phyloP scores from a whole-genome alignment of 495 filamentous ascomycete species.

The Aspergillus nidulans region DNA sequence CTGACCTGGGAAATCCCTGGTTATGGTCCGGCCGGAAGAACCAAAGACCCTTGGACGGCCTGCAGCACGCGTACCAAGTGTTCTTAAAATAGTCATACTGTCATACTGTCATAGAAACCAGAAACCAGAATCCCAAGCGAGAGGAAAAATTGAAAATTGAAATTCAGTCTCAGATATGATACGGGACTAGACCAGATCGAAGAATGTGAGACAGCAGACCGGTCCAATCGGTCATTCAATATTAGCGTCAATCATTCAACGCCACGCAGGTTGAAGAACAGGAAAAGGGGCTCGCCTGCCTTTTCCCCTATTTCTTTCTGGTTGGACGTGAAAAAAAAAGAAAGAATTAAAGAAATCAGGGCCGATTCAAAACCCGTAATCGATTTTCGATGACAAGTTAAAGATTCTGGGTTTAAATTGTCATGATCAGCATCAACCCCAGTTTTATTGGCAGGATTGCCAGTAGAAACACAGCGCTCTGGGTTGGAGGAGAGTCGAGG shows the following conservation, averaged over 20 bases:
- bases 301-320: background rate
- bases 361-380: conserved; percentile 4
- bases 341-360: no score
- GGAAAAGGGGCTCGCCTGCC: conserved; percentile 5
- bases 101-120: no score
- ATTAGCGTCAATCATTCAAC: conserved; percentile 20
- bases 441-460: background rate
- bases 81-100: conserved; percentile 4
- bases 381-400: background rate
- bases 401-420: background rate
- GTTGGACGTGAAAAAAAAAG: no score
- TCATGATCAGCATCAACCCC: conserved; percentile 7
- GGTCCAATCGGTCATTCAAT: conserved; percentile 12
- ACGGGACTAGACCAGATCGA: conserved; percentile 1
- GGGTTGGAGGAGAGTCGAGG: conserved; percentile 2
- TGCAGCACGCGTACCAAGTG: background rate
- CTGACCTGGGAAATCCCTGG: background rate
- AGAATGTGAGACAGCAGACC: conserved; percentile 12
- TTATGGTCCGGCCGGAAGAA: background rate
- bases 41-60: background rate
- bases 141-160: background rate
- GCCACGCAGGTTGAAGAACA: conserved; percentile 12
- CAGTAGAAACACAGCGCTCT: no score
- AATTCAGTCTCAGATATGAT: conserved; percentile 5
- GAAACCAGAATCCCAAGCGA: background rate